Evolutionary conservation across 1,284 basidiomycete species (phyloP).

Genomic region (Cryptococcus hybrid): DNA sequence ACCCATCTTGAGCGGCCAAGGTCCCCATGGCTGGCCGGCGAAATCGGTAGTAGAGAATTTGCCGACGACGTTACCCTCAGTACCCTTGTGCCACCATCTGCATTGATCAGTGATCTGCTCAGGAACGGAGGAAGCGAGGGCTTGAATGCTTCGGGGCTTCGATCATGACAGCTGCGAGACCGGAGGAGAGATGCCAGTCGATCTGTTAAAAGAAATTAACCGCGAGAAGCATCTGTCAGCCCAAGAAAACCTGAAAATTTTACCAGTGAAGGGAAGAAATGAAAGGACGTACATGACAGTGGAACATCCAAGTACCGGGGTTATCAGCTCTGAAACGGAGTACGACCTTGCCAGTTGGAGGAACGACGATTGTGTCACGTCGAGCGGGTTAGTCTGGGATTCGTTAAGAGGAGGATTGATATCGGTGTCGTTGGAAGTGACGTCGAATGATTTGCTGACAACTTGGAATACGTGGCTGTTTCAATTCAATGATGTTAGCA

Average conservation of each 20-base stretch:
- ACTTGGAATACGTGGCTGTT: slow-evolving; percentile 75
- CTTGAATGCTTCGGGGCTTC: slow-evolving; percentile 48
- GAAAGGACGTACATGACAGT: slow-evolving; percentile 43
- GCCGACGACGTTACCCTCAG: slow-evolving; percentile 64
- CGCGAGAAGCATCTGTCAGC: not conserved
- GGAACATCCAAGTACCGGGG: slow-evolving; percentile 56
- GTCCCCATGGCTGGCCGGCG: slow-evolving; percentile 62
- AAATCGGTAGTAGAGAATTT: slow-evolving; percentile 46
- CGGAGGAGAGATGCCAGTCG: slow-evolving; percentile 48
- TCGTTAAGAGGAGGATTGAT: slow-evolving; percentile 79
- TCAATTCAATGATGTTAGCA: not conserved
- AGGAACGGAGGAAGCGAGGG: slow-evolving; percentile 32
- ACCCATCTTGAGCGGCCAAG: slow-evolving; percentile 62
- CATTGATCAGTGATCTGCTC: slow-evolving; percentile 64
- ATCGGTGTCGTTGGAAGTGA: slow-evolving; percentile 68
- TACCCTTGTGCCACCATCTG: slow-evolving; percentile 58
- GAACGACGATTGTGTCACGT: slow-evolving; percentile 61
- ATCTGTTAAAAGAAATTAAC: slow-evolving; percentile 16
- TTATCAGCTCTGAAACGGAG: slow-evolving; percentile 55
- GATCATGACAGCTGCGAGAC: slow-evolving; percentile 51
- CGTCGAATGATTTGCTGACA: slow-evolving; percentile 68
- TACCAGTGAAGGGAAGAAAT: not conserved
- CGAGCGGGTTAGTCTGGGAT: slow-evolving; percentile 75
- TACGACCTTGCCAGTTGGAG: slow-evolving; percentile 50
- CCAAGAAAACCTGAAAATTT: not conserved